Evolutionary conservation across 768 basidiomycete species (phyloP), one percentile per base, ranked within the genome.

Genomic region (Pulveroboletus sp.): DNA sequence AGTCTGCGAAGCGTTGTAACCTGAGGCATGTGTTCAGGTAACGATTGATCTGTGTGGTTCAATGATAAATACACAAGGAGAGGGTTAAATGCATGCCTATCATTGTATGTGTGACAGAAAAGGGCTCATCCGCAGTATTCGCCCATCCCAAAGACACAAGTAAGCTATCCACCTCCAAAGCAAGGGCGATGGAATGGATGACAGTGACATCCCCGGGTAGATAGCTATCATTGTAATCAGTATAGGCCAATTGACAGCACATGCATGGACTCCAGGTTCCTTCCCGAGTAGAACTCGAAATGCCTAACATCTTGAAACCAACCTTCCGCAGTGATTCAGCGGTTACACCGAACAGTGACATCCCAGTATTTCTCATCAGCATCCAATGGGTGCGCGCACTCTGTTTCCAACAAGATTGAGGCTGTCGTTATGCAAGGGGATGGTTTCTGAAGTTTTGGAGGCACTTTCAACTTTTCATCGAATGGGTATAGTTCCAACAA

Each of bases 281-380:
- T 71, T 20, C 83, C 77, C 14, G 89, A 80, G 13, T 81, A 72
- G 40, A 98, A 77, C 63, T 93, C 89, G 6, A 99, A 67, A 64
- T 93, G 89, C 29, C 94, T 79, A 10, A 96, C 95, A 54, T 98
- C 94, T n/a, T 99, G 96, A 61, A 80, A 88, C 94, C 96, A 98
- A 40, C 83, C 85, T 14, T 73, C 65, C 0, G 80, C 71, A 0
- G 94, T 98, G 20, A 89, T 87, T 11, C 93, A 74, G 19, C 71
- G 68, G 55, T 93, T 95, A 48, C 61, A 69, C 17, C 66, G 73
- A 22, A 95, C 71, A 0, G 68, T 76, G 0, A 80, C 84, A 31
- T 65, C 71, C 60, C 77, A 70, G 49, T 80, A 84, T 8, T 59
- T 62, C n/a, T 59, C 22, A 38, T 74, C 72, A 7, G 43, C 26